Evolutionary conservation across 805 yeast species (phyloP), one percentile per base, ranked within the genome.

Genomic region (Pichia thaimueangensis): DNA sequence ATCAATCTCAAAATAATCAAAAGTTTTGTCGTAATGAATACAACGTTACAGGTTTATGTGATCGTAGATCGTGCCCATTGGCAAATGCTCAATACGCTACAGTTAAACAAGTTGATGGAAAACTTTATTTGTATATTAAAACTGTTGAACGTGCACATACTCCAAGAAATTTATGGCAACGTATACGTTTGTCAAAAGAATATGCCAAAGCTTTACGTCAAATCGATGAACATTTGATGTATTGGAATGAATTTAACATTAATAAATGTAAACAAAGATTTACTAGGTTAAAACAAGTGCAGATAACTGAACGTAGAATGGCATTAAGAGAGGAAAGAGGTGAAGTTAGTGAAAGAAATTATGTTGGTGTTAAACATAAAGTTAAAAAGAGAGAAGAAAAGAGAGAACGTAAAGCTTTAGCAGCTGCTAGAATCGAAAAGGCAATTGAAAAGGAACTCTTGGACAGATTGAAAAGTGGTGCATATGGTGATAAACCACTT

Each of bases 121-220:
- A 76, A 59, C 65, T 87, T 37, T 86, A 86, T 56, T 67, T 86
- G 28, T 93, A 93, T 66, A 93, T 93, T 87, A 93, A 93, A 63
- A 93, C 97, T 1, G 95, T 94, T 1, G 99, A 93, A 68, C 80
- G 99, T 67, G 94, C 95, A 17, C 97, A 93, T 60, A 85, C 88
- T 49, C 99, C 99, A 12, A 78, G 85, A 34, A 83, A 84, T 55
- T 69, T 86, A 61, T 93, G 99, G 99, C 97, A 93, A 66, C 76
- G 97, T 56, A 83, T 93, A 58, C 84, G 82, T 63, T 72, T 93
- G 47, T 84, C 93, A 36, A 88, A 86, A 64, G 89, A 93, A 63
- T 93, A 88, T 62, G 74, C 82, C 41, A 84, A 77, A 60, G 97
- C 97, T 1, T 71, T 93, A 56, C 74, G 75, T 49, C 99, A 93